phyloP scores from a whole-genome alignment of 345 rosid genomes.

The Euclidium syriacum region DNA sequence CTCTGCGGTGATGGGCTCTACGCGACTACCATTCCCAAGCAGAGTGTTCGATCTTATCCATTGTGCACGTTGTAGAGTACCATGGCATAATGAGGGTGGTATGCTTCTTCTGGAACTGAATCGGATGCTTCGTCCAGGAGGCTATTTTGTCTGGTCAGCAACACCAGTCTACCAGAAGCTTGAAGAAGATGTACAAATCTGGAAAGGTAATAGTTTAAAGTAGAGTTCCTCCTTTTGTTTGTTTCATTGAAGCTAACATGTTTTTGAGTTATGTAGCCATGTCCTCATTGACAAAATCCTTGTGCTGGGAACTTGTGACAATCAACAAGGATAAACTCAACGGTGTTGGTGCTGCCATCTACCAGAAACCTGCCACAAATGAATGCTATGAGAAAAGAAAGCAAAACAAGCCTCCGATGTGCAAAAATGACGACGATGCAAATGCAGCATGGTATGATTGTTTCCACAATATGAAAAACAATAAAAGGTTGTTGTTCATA shows the following conservation, averaged over 20 bases:
- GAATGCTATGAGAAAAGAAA: conserved; percentile 74
- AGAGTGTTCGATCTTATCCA: conserved; percentile 84
- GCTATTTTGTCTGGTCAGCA: conserved; percentile 93
- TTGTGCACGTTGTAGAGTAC: conserved; percentile 95
- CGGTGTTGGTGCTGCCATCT: conserved; percentile 68
- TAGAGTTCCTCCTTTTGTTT: neutral
- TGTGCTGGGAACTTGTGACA: conserved; percentile 92
- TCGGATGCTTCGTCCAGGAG: conserved; percentile 82
- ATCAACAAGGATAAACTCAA: conserved; percentile 74
- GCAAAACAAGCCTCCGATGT: conserved; percentile 64
- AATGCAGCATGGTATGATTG: conserved; percentile 74
- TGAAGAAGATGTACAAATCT: conserved; percentile 67
- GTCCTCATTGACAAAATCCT: conserved; percentile 61
- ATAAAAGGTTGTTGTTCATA: neutral
- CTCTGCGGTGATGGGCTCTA: conserved; percentile 95
- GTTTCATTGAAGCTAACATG: conserved; percentile 9
- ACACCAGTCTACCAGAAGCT: conserved; percentile 86
- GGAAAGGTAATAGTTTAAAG: conserved; percentile 56
- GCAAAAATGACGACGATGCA: conserved; percentile 66
- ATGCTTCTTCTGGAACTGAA: conserved; percentile 78
- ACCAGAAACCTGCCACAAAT: conserved; percentile 65
- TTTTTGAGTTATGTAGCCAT: conserved; percentile 41
- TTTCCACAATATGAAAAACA: neutral
- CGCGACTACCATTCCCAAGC: conserved; percentile 78
- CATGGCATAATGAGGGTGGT: conserved; percentile 91